These are phyloP conservation scores for Auxenochlorella pyrenoidosa DNA, from an alignment of 139 green algal species.

Conservation along the genomic window DNA sequence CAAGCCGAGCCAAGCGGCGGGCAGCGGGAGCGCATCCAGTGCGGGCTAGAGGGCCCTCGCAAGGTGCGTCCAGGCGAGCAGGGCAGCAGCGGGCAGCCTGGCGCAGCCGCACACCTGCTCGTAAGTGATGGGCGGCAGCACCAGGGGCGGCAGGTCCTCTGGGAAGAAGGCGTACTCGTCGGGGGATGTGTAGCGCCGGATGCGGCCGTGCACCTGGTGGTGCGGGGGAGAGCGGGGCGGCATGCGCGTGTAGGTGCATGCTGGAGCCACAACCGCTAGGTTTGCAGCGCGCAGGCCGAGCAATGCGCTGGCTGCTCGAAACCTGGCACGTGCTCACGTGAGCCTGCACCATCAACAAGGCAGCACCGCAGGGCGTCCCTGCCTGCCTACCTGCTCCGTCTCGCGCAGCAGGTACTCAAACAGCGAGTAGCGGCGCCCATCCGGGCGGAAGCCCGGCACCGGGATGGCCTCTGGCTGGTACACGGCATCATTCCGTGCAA, in stretches of 20 bases:
- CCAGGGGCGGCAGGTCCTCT: slow-evolving; percentile 62
- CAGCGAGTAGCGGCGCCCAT: slow-evolving; percentile 79
- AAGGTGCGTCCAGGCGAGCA: no score
- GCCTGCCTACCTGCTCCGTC: slow-evolving; percentile 83
- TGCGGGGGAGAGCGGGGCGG: not conserved
- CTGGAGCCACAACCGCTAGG: no score
- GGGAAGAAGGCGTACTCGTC: slow-evolving; percentile 97
- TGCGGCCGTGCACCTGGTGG: slow-evolving; percentile 81
- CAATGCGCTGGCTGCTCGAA: not conserved
- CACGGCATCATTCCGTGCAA: slow-evolving; percentile 81
- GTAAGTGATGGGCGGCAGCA: slow-evolving; percentile 61
- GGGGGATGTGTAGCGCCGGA: slow-evolving; percentile 94
- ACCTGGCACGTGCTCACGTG: not conserved
- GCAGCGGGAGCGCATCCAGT: not conserved
- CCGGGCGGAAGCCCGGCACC: slow-evolving; percentile 53
- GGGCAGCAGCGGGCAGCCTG: not conserved
- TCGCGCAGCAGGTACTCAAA: slow-evolving; percentile 94
- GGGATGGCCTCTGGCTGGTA: slow-evolving; percentile 81
- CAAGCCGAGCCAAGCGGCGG: not conserved
- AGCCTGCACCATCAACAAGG: not conserved
- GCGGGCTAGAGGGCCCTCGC: no score
- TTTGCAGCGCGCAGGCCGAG: not conserved
- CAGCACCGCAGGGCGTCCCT: not conserved
- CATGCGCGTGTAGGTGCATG: not conserved
- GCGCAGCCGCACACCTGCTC: slow-evolving; percentile 26